Percentiles rank a stretch among this genome's conserved stretches.
These are phyloP conservation scores for Xenoacremonium recifei DNA, from an alignment of 2,329 filamentous ascomycete genomes.

Conservation along the genomic window DNA sequence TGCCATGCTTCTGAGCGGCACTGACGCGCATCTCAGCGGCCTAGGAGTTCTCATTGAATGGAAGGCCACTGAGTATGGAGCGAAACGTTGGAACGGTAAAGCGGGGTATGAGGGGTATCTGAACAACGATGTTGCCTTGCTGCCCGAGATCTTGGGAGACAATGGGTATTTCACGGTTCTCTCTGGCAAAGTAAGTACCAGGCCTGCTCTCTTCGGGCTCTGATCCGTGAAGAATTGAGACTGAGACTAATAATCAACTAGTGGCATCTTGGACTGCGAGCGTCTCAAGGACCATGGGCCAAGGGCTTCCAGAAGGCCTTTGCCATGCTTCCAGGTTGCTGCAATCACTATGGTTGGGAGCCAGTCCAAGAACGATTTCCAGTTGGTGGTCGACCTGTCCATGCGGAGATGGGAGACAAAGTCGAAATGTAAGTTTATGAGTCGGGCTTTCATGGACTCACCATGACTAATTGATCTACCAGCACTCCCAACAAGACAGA, in stretches of 20 bases:
- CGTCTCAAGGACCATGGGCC: conserved; percentile 10
- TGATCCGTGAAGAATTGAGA: too few relatives aligned
- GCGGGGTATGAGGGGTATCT: conserved; percentile 48
- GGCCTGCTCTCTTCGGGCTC: too few relatives aligned
- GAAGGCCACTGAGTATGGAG: conserved; percentile 6
- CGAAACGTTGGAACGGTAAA: conserved; percentile 8
- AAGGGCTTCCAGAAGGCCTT: conserved; percentile 58
- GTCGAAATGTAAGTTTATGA: conserved; percentile 6
- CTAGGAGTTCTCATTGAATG: conserved; percentile 45
- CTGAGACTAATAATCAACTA: too few relatives aligned
- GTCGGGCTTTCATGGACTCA: not conserved
- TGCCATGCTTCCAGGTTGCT: conserved; percentile 59
- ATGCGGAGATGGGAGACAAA: conserved; percentile 15
- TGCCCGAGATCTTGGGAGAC: conserved; percentile 55
- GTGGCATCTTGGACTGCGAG: conserved; percentile 15
- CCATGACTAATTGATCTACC: not conserved
- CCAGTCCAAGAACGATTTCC: conserved; percentile 17
- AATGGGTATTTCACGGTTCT: conserved; percentile 56
- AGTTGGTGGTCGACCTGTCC: conserved; percentile 14
- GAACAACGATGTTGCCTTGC: conserved; percentile 51
- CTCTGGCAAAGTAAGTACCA: conserved; percentile 60
- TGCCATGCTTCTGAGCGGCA: conserved; percentile 64
- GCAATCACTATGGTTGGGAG: conserved; percentile 43
- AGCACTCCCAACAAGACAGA: conserved; percentile 9
- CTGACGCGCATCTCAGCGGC: conserved; percentile 22